Conservation (phyloP, 495 filamentous ascomycete species). For the Penicillium taxi region DNA sequence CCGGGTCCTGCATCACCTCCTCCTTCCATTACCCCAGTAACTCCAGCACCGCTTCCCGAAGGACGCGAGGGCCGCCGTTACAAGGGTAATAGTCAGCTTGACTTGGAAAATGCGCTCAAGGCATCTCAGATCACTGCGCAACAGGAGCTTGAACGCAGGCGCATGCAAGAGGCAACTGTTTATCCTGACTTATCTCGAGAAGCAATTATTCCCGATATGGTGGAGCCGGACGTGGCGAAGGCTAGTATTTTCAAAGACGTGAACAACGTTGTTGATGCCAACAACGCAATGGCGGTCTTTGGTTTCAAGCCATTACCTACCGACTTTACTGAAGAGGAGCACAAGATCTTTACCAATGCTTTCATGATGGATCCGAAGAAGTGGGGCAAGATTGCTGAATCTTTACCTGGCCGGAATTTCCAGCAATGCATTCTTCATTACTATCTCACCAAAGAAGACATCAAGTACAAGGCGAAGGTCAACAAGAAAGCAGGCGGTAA, state of each 20-base stretch:
- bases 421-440: constrained; percentile 90
- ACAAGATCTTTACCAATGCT: constrained; percentile 64
- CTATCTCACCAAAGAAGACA: constrained; percentile 82
- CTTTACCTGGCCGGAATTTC: constrained; percentile 63
- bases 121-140: constrained; percentile 70
- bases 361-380: constrained; percentile 82
- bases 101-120: constrained; percentile 67
- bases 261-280: constrained; percentile 59
- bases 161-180: constrained; percentile 56
- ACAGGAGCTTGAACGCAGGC: constrained; percentile 61
- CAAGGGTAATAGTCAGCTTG: constrained; percentile 63
- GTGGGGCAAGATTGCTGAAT: constrained; percentile 81
- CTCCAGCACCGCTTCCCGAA: constrained; percentile 41
- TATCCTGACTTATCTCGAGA: constrained; percentile 74
- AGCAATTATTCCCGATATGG: constrained; percentile 75
- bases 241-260: constrained; percentile 57
- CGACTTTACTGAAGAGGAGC: constrained; percentile 77
- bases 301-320: constrained; percentile 68
- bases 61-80: constrained; percentile 54
- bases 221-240: constrained; percentile 43
- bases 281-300: constrained; percentile 60
- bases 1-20: constrained; percentile 45
- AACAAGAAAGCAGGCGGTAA: constrained; percentile 57
- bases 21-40: constrained; percentile 26
- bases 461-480: constrained; percentile 78